Conservation (phyloP, 2,329 filamentous ascomycete genomes). For the Pseudogymnoascus sp. region DNA sequence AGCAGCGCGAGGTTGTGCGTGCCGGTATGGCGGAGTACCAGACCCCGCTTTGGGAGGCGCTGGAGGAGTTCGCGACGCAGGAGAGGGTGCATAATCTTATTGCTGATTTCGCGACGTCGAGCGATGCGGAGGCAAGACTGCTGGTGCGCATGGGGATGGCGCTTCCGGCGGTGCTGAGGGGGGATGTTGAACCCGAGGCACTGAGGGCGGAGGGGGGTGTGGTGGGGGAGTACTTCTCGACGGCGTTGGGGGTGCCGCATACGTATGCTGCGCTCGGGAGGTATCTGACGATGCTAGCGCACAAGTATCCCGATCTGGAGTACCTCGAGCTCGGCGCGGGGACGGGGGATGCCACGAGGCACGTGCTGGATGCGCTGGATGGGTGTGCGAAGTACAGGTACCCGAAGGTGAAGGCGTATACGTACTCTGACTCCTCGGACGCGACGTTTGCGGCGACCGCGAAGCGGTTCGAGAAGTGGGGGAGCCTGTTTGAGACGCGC, state of each 20-base stretch:
- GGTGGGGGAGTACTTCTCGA: neutral
- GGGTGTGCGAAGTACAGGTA: neutral
- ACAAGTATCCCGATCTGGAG: slow-evolving; percentile 17
- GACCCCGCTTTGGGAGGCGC: neutral
- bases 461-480: neutral
- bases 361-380: slow-evolving; percentile 8
- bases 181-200: neutral
- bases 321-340: slow-evolving; percentile 22
- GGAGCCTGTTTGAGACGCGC: neutral
- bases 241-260: neutral
- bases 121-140: neutral
- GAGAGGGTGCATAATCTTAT: neutral
- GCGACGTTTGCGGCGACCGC: neutral
- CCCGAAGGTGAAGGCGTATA: neutral
- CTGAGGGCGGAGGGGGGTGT: neutral
- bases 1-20: neutral
- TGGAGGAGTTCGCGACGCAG: neutral
- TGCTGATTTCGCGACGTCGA: neutral
- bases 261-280: neutral
- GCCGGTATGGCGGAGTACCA: neutral
- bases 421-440: neutral
- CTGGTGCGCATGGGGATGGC: neutral
- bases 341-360: slow-evolving; percentile 14
- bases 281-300: slow-evolving; percentile 9
- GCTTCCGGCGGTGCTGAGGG: neutral